These are phyloP conservation scores for Lentithecium fluviatile DNA, from an alignment of 495 filamentous ascomycete genomes.

Conservation along the genomic window DNA sequence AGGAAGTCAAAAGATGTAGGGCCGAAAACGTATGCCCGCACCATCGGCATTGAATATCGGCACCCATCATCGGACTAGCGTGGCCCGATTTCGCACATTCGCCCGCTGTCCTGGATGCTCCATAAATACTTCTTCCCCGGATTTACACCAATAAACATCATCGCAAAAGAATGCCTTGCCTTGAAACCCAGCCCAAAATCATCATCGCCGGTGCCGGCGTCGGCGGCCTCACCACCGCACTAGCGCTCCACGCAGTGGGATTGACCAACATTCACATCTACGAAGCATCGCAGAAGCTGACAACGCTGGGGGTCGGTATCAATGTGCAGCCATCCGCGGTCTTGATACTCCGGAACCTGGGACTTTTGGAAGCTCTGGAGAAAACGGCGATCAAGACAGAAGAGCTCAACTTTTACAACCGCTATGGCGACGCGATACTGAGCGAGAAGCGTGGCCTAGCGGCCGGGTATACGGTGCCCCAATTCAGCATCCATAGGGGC, in stretches of 20 bases:
- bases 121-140: too few relatives aligned
- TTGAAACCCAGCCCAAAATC: background rate
- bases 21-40: too few relatives aligned
- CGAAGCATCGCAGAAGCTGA: constrained; percentile 13
- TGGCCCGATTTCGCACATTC: too few relatives aligned
- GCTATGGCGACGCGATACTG: constrained; percentile 27
- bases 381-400: constrained; percentile 18
- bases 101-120: too few relatives aligned
- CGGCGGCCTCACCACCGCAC: constrained; percentile 22
- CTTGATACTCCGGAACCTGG: constrained; percentile 28
- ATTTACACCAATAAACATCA: too few relatives aligned
- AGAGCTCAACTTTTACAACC: constrained; percentile 31
- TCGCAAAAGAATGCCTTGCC: background rate
- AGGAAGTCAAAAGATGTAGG: too few relatives aligned
- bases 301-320: constrained; percentile 28
- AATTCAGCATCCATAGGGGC: constrained; percentile 23
- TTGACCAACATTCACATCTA: constrained; percentile 23
- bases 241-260: constrained; percentile 23
- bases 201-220: constrained; percentile 32
- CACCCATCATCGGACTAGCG: too few relatives aligned
- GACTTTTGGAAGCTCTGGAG: constrained; percentile 15
- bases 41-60: too few relatives aligned
- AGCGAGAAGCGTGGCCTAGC: constrained; percentile 11
- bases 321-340: constrained; percentile 30
- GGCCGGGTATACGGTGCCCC: constrained; percentile 15